phyloP scores from a whole-genome alignment of 805 yeast species.

The Saturnispora sanitii region DNA sequence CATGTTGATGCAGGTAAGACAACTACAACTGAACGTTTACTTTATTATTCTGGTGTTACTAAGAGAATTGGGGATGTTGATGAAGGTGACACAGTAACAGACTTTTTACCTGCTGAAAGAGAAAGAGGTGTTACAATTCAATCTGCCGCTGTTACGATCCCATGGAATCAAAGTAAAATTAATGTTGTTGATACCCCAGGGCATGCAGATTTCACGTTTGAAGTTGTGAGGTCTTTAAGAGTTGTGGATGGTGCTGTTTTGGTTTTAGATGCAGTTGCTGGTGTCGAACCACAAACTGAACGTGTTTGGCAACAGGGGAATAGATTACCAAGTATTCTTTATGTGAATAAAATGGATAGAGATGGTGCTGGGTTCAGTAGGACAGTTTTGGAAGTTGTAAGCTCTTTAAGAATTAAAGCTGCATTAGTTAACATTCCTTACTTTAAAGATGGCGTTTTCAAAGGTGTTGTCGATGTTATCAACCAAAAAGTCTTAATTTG shows the following conservation, averaged over 20 bases:
- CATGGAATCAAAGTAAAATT: conserved; percentile 65
- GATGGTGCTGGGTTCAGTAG: conserved; percentile 92
- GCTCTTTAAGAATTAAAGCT: conserved; percentile 64
- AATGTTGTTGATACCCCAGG: conserved; percentile 97
- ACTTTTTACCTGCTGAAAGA: conserved; percentile 80
- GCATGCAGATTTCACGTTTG: conserved; percentile 95
- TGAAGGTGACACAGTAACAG: conserved; percentile 94
- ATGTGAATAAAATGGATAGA: conserved; percentile 92
- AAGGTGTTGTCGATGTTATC: conserved; percentile 70
- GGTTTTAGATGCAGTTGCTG: conserved; percentile 90
- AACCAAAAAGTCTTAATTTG: conserved; percentile 50
- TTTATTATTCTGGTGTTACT: conserved; percentile 80
- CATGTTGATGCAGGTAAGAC: conserved; percentile 99
- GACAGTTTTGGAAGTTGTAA: conserved; percentile 75
- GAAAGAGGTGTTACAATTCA: conserved; percentile 93
- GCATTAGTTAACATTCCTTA: conserved; percentile 71
- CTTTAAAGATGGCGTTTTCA: conserved; percentile 42
- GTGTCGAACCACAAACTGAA: conserved; percentile 97
- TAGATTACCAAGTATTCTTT: conserved; percentile 66
- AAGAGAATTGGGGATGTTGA: conserved; percentile 84
- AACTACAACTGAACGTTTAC: conserved; percentile 92
- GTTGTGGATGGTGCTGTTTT: conserved; percentile 94
- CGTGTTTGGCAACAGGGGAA: conserved; percentile 90
- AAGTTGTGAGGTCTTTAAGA: conserved; percentile 79
- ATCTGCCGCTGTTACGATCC: conserved; percentile 87